Percentiles rank a stretch among this genome's conserved stretches.
Evolutionary conservation across 345 rosid species (phyloP).

Genomic region (Aquilaria yunnanensis): DNA sequence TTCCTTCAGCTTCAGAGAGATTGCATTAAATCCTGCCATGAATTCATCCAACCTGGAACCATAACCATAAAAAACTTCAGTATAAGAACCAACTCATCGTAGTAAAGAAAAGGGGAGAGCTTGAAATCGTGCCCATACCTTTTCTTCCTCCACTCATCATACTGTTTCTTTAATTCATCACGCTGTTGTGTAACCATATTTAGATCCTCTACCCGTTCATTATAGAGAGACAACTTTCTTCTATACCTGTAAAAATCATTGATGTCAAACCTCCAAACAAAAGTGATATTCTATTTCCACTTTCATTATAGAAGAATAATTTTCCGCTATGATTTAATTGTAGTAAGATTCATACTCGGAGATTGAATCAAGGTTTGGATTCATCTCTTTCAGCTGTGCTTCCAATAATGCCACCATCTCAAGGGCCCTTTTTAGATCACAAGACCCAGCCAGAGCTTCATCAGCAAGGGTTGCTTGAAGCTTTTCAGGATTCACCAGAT

Average conservation of each 20-base stretch:
- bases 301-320: conserved; percentile 4
- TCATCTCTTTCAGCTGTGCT: conserved; percentile 88
- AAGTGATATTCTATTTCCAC: conserved; percentile 4
- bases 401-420: conserved; percentile 78
- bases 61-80: conserved; percentile 19
- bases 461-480: conserved; percentile 73
- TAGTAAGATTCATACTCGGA: conserved; percentile 55
- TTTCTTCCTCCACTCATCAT: conserved; percentile 86
- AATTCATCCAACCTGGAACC: conserved; percentile 84
- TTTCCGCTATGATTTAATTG: neutral
- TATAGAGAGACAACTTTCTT: conserved; percentile 59
- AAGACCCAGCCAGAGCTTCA: conserved; percentile 42
- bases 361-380: conserved; percentile 95
- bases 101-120: conserved; percentile 1
- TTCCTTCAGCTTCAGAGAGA: conserved; percentile 92
- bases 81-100: conserved; percentile 8
- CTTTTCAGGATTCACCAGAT: conserved; percentile 83
- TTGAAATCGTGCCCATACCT: conserved; percentile 35
- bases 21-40: conserved; percentile 94
- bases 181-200: conserved; percentile 71
- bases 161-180: conserved; percentile 74
- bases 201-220: conserved; percentile 78
- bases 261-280: too few relatives aligned
- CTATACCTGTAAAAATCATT: conserved; percentile 49
- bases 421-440: conserved; percentile 64